Evolutionary conservation across 2,329 filamentous ascomycete genomes (phyloP).

Genomic region (Myotisia sp.): DNA sequence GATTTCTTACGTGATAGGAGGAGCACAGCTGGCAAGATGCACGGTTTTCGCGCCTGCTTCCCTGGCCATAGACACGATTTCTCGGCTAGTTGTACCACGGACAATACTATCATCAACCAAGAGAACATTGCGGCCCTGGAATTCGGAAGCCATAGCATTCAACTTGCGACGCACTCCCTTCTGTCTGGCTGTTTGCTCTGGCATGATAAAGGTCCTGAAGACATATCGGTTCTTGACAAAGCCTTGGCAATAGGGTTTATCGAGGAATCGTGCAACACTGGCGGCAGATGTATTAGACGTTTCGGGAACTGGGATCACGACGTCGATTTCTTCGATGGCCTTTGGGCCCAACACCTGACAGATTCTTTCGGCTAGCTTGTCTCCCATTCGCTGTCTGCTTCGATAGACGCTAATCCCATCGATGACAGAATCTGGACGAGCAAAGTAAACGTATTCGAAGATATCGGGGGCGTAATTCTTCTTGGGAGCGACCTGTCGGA

Average conservation of each 20-base stretch:
- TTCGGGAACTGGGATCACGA: slow-evolving; percentile 68
- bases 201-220: slow-evolving; percentile 77
- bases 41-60: slow-evolving; percentile 73
- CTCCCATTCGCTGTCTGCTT: slow-evolving; percentile 75
- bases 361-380: slow-evolving; percentile 62
- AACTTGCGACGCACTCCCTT: slow-evolving; percentile 84
- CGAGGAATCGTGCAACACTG: slow-evolving; percentile 57
- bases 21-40: slow-evolving; percentile 68
- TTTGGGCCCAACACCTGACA: slow-evolving; percentile 52
- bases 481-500: slow-evolving; percentile 56
- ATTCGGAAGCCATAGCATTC: slow-evolving; percentile 73
- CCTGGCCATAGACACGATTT: slow-evolving; percentile 70
- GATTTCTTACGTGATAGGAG: slow-evolving; percentile 54
- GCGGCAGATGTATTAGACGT: slow-evolving; percentile 72
- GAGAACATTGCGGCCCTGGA: slow-evolving; percentile 63
- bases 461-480: slow-evolving; percentile 68
- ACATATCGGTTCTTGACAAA: slow-evolving; percentile 87
- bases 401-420: slow-evolving; percentile 79
- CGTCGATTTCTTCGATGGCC: slow-evolving; percentile 59
- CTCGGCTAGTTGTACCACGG: slow-evolving; percentile 64
- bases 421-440: slow-evolving; percentile 65
- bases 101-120: slow-evolving; percentile 87
- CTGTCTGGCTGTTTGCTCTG: slow-evolving; percentile 63
- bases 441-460: slow-evolving; percentile 81
- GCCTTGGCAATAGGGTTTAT: slow-evolving; percentile 63